A percentile compares a stretch with the other conserved stretches of the same genome.
Conservation (phyloP, 2,329 filamentous ascomycete genomes). For the Trichoderma atrobrunneum region DNA sequence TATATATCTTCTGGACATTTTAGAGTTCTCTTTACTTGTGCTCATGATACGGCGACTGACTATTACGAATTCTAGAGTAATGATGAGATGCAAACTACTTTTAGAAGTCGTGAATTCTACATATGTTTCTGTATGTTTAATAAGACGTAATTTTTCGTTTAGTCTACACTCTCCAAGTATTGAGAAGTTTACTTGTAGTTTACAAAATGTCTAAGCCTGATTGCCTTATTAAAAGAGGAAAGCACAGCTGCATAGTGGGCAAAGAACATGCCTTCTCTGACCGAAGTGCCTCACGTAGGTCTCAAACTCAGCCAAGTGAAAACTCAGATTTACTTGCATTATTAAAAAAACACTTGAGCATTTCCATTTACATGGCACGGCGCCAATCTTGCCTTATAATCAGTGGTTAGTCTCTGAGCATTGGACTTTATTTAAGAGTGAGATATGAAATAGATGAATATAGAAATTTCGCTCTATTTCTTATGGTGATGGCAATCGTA, state of each 20-base stretch:
- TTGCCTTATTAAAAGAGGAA: background rate
- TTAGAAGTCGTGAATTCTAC: background rate
- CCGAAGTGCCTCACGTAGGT: too few relatives aligned
- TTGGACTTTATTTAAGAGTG: background rate
- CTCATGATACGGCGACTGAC: background rate
- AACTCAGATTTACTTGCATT: too few relatives aligned
- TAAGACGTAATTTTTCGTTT: fast-evolving
- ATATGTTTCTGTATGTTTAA: background rate
- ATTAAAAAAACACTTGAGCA: too few relatives aligned
- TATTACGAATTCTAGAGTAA: background rate
- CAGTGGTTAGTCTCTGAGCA: background rate
- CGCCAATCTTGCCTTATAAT: background rate
- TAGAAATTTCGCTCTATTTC: background rate
- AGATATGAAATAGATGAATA: background rate
- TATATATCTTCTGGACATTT: background rate
- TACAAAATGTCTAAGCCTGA: background rate
- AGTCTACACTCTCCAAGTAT: background rate
- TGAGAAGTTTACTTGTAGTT: background rate
- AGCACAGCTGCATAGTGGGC: background rate
- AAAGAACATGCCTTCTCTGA: too few relatives aligned
- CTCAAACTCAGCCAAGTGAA: background rate
- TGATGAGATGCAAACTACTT: background rate
- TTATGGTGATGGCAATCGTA: background rate
- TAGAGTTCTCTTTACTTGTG: background rate
- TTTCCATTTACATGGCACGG: background rate